Evolutionary conservation across 2,329 filamentous ascomycete genomes (phyloP).

Genomic region (Epichloe coenophiala): DNA sequence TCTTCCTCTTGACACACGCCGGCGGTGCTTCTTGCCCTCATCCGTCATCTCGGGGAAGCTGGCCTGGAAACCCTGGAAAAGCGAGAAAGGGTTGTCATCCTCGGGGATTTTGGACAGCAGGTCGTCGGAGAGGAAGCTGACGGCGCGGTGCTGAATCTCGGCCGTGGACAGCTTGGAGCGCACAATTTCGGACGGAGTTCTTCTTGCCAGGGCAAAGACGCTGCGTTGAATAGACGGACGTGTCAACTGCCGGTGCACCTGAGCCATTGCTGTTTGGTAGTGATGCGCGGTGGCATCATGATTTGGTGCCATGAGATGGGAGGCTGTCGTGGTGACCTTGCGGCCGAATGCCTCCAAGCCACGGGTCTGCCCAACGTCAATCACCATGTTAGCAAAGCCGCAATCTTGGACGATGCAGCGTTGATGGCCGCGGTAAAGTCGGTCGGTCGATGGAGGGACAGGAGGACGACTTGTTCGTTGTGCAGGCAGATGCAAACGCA

Average conservation of each 20-base stretch:
- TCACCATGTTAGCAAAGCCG: constrained; percentile 5
- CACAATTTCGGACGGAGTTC: constrained; percentile 85
- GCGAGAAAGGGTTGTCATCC: constrained; percentile 70
- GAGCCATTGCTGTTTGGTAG: constrained; percentile 78
- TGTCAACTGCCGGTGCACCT: constrained; percentile 79
- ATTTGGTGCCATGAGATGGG: constrained; percentile 67
- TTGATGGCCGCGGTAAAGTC: background rate
- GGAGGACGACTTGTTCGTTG: constrained; percentile 1
- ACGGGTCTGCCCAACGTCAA: constrained; percentile 46
- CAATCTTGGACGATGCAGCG: background rate
- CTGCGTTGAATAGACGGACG: constrained; percentile 74
- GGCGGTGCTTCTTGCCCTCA: constrained; percentile 55
- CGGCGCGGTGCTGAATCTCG: constrained; percentile 88
- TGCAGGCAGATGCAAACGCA: background rate
- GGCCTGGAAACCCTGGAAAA: constrained; percentile 94
- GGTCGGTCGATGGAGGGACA: background rate
- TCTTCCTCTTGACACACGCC: constrained; percentile 59
- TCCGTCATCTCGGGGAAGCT: constrained; percentile 62
- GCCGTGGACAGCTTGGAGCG: constrained; percentile 78
- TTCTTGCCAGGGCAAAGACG: constrained; percentile 82
- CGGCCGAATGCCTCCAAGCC: constrained; percentile 85
- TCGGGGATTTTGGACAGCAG: constrained; percentile 82
- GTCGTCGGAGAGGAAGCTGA: constrained; percentile 81
- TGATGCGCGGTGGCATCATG: constrained; percentile 41
- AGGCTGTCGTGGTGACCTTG: constrained; percentile 89